A percentile compares a stretch with the other conserved stretches of the same genome.
Evolutionary conservation across 306 rosid species (phyloP).

Genomic region (Medicago arabica): DNA sequence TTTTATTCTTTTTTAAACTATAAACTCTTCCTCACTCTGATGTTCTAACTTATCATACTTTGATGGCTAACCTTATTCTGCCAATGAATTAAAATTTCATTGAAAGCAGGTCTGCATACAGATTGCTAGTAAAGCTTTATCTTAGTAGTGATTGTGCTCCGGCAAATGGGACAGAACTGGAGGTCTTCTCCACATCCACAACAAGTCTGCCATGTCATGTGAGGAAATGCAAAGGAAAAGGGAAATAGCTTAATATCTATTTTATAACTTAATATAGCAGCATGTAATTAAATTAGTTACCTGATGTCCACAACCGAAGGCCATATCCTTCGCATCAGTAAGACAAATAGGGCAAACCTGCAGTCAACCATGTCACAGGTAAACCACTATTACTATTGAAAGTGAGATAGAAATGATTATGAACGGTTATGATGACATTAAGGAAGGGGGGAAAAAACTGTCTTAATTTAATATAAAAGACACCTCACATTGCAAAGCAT

Average conservation of each 20-base stretch:
- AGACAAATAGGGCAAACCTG: slow-evolving; percentile 88
- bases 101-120: slow-evolving; percentile 22
- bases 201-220: slow-evolving; percentile 68
- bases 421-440: slow-evolving; percentile 14
- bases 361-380: slow-evolving; percentile 29
- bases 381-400: not conserved
- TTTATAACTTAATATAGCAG: not conserved
- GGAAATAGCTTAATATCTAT: not conserved
- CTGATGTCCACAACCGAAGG: slow-evolving; percentile 95
- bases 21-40: not conserved
- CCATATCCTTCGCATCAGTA: slow-evolving; percentile 73
- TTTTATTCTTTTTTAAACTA: not conserved
- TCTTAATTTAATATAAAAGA: not conserved
- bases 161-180: slow-evolving; percentile 78
- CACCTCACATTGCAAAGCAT: slow-evolving; percentile 8
- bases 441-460: not conserved
- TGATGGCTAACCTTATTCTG: slow-evolving; percentile 29
- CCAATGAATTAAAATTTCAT: slow-evolving; percentile 12
- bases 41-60: not conserved
- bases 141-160: slow-evolving; percentile 64
- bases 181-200: slow-evolving; percentile 78
- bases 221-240: slow-evolving; percentile 13
- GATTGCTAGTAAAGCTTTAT: slow-evolving; percentile 68
- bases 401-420: not conserved
- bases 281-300: slow-evolving; percentile 47